These are phyloP conservation scores for Peltaster fructicola DNA, from an alignment of 2,329 filamentous ascomycete genomes.

Conservation along the genomic window DNA sequence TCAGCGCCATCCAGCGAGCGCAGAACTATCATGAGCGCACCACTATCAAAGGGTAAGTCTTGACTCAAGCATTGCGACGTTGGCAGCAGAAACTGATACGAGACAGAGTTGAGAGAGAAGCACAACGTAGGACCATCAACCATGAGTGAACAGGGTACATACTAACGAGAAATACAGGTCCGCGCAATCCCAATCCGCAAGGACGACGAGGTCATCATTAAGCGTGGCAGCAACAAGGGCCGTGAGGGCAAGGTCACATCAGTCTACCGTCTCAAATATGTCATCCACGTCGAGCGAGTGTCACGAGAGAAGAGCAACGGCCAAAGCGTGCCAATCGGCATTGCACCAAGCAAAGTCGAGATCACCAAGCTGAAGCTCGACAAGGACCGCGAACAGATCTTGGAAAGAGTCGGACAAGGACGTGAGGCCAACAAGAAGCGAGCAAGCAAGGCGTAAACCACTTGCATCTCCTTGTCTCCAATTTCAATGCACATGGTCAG, in stretches of 20 bases:
- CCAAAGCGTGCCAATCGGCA: conserved; percentile 83
- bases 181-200: conserved; percentile 94
- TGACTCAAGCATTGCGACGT: conserved; percentile 1
- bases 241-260: conserved; percentile 96
- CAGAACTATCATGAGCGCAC: conserved; percentile 92
- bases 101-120: conserved; percentile 72
- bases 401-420: conserved; percentile 68
- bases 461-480: conserved; percentile 1
- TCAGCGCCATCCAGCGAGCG: conserved; percentile 83
- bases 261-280: conserved; percentile 96
- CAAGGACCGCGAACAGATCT: conserved; percentile 81
- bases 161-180: conserved; percentile 38
- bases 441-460: conserved; percentile 30
- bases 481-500: conserved; percentile 1
- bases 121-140: conserved; percentile 54
- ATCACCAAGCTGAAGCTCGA: conserved; percentile 98
- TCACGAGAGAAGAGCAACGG: conserved; percentile 94
- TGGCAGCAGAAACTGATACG: conserved; percentile 10
- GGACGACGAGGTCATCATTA: conserved; percentile 66
- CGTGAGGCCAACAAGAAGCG: conserved; percentile 50
- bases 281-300: conserved; percentile 93
- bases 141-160: too few relatives aligned
- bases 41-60: conserved; percentile 56
- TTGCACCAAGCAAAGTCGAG: conserved; percentile 93
- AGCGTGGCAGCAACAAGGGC: conserved; percentile 89